phyloP scores from a whole-genome alignment of 495 filamentous ascomycete species.

The Pseudoneurospora amorphoporcata region DNA sequence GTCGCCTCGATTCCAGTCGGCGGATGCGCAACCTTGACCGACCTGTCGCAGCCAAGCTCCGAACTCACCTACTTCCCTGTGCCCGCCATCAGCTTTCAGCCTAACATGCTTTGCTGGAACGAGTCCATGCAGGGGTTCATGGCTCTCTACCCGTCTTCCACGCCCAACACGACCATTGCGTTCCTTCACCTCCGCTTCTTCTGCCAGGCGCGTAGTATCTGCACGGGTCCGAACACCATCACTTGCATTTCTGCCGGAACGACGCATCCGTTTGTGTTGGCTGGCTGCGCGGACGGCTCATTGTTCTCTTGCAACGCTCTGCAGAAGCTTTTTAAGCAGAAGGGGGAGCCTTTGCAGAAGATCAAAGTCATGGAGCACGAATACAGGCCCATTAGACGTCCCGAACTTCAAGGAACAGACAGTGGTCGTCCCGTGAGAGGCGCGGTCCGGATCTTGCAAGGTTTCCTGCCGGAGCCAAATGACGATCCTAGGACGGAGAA shows the following conservation, averaged over 20 bases:
- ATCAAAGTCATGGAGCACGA: conserved; percentile 39
- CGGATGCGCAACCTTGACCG: conserved; percentile 34
- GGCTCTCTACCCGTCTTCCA: conserved; percentile 34
- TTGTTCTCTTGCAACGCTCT: conserved; percentile 36
- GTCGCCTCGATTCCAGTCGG: conserved; percentile 36
- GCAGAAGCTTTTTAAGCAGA: conserved; percentile 35
- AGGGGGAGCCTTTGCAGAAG: conserved; percentile 31
- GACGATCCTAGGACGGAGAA: conserved; percentile 57
- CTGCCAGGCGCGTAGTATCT: conserved; percentile 34
- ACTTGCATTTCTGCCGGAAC: conserved; percentile 33
- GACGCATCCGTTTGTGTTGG: conserved; percentile 34
- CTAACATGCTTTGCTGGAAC: conserved; percentile 36
- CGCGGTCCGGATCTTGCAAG: conserved; percentile 31
- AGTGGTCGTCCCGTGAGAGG: conserved; percentile 9
- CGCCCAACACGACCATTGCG: conserved; percentile 34
- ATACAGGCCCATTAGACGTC: conserved; percentile 17
- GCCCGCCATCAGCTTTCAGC: conserved; percentile 35
- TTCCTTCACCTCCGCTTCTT: conserved; percentile 37
- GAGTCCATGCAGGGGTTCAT: conserved; percentile 36
- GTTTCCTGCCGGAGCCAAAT: conserved; percentile 41
- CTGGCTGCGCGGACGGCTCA: conserved; percentile 34
- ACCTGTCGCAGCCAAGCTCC: conserved; percentile 33
- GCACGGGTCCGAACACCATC: conserved; percentile 32
- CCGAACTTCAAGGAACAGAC: background rate
- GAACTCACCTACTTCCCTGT: conserved; percentile 37